Percentiles rank a stretch among this genome's conserved stretches.
phyloP scores from a whole-genome alignment of 2,329 filamentous ascomycete genomes.

The Nemania diffusa region DNA sequence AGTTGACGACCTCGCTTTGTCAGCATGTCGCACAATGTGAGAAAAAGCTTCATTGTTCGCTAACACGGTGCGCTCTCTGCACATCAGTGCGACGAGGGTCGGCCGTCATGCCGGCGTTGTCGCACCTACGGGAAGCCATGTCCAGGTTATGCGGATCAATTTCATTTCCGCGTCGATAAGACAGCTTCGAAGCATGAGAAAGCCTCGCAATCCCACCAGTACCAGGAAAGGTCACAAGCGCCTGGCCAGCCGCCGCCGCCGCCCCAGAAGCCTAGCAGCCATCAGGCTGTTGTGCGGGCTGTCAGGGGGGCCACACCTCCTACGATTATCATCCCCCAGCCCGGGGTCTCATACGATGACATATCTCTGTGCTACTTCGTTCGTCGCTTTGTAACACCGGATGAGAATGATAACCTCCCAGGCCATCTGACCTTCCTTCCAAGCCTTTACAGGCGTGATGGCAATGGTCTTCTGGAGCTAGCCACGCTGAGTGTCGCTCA shows the following conservation, averaged over 20 bases:
- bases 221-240: constrained; percentile 1
- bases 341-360: constrained; percentile 29
- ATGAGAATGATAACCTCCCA: constrained; percentile 32
- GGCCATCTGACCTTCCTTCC: constrained; percentile 36
- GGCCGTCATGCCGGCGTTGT: constrained; percentile 34
- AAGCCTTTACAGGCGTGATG: constrained; percentile 28
- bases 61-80: constrained; percentile 24
- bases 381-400: constrained; percentile 34
- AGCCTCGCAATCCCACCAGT: not conserved
- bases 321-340: constrained; percentile 24
- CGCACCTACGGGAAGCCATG: constrained; percentile 35
- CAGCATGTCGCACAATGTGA: not conserved
- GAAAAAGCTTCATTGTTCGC: constrained; percentile 7
- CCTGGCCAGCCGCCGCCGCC: constrained; percentile 9
- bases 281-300: constrained; percentile 2
- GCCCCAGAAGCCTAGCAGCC: not conserved
- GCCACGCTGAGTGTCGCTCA: constrained; percentile 36
- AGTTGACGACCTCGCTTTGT: constrained; percentile 14
- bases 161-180: constrained; percentile 37
- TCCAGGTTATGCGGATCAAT: constrained; percentile 37
- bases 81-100: constrained; percentile 33
- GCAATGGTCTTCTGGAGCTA: constrained; percentile 30
- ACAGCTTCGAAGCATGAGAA: constrained; percentile 23
- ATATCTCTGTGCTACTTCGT: constrained; percentile 36
- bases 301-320: not conserved